These are phyloP conservation scores for Tricladium varicosporioides DNA, from an alignment of 2,329 filamentous ascomycete species.

Conservation along the genomic window DNA sequence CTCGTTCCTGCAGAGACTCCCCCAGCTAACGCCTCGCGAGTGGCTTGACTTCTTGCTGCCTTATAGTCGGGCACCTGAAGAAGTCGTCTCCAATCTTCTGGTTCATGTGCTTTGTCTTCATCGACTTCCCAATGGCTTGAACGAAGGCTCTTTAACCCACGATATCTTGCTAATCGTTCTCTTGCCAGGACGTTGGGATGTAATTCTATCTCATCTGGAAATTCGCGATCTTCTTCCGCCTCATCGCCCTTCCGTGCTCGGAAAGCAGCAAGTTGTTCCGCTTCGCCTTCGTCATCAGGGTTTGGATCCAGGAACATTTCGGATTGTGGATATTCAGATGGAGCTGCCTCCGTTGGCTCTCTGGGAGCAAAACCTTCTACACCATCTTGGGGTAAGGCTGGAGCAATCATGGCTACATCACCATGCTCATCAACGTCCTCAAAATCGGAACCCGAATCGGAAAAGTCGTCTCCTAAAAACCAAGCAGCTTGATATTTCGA, in stretches of 20 bases:
- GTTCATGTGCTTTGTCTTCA: conserved; percentile 83
- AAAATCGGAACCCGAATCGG: conserved; percentile 78
- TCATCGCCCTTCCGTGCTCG: conserved; percentile 75
- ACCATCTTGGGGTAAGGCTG: conserved; percentile 77
- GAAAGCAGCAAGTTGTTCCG: conserved; percentile 77
- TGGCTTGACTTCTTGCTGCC: conserved; percentile 70
- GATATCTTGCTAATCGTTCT: conserved; percentile 81
- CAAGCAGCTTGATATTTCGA: conserved; percentile 93
- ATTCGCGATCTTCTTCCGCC: conserved; percentile 86
- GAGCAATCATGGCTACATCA: conserved; percentile 49
- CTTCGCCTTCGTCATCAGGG: conserved; percentile 78
- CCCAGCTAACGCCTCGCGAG: conserved; percentile 83
- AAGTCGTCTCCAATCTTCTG: conserved; percentile 83
- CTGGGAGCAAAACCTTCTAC: conserved; percentile 65
- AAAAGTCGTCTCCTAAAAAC: conserved; percentile 77
- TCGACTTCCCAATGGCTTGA: conserved; percentile 86
- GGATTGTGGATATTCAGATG: conserved; percentile 89
- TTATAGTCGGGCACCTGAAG: conserved; percentile 90
- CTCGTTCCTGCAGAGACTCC: conserved; percentile 82
- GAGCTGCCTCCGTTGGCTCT: conserved; percentile 72
- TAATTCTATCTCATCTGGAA: conserved; percentile 95
- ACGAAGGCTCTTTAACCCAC: conserved; percentile 87
- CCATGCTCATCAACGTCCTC: conserved; percentile 67
- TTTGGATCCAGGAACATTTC: conserved; percentile 80
- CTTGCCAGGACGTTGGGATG: conserved; percentile 82